phyloP scores from a whole-genome alignment of 371 early-diverging fungal species.

The Mucor lusitanicus region DNA sequence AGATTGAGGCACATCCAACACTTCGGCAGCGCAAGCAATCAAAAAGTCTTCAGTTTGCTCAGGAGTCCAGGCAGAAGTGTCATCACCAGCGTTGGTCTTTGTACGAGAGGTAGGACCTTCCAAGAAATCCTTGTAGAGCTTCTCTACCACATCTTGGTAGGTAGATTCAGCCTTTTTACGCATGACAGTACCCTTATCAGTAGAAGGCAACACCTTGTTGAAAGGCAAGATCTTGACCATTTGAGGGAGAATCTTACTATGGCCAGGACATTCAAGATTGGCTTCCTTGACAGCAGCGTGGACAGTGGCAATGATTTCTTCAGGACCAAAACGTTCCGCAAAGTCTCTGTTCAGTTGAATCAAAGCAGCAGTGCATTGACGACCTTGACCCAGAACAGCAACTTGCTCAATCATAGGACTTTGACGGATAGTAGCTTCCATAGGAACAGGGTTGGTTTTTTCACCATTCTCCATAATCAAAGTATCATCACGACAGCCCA shows the following conservation, averaged over 20 bases:
- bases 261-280: slow-evolving; percentile 34
- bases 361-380: slow-evolving; percentile 31
- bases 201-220: slow-evolving; percentile 8
- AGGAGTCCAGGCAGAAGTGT: background rate
- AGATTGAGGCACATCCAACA: slow-evolving; percentile 8
- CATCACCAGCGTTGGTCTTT: background rate
- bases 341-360: slow-evolving; percentile 10
- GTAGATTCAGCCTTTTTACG: slow-evolving; percentile 13
- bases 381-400: slow-evolving; percentile 29
- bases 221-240: slow-evolving; percentile 44
- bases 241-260: slow-evolving; percentile 35
- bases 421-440: slow-evolving; percentile 32
- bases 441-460: slow-evolving; percentile 44
- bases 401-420: slow-evolving; percentile 22
- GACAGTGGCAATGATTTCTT: background rate
- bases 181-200: slow-evolving; percentile 39
- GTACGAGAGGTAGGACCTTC: background rate
- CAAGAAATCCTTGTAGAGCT: slow-evolving; percentile 26
- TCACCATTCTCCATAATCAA: slow-evolving; percentile 46
- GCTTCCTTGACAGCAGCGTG: slow-evolving; percentile 28
- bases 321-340: background rate
- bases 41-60: background rate
- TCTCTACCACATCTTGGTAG: slow-evolving; percentile 14
- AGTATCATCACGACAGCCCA: slow-evolving; percentile 41
- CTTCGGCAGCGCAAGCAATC: slow-evolving; percentile 10